Evolutionary conservation across 2,329 filamentous ascomycete species (phyloP).

Genomic region (Fusarium domesticum): DNA sequence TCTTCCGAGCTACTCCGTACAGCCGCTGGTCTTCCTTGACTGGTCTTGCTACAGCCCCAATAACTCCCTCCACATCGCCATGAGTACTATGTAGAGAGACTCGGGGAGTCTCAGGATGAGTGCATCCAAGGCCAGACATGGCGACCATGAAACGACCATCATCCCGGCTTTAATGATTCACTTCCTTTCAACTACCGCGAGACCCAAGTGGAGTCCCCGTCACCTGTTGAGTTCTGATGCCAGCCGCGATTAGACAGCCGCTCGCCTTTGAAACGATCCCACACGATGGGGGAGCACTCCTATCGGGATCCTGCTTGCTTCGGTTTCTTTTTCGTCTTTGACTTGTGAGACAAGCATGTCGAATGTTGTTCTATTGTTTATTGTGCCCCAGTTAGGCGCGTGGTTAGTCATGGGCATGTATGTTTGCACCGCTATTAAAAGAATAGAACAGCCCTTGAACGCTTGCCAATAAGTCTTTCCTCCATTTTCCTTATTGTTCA

Average conservation of each 20-base stretch:
- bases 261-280: constrained; percentile 10
- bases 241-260: neutral
- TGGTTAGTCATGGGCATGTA: constrained; percentile 10
- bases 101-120: constrained; percentile 7
- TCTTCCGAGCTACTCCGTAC: constrained; percentile 25
- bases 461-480: constrained; percentile 12
- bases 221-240: constrained; percentile 3
- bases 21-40: constrained; percentile 20
- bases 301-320: constrained; percentile 4
- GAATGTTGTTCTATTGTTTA: constrained; percentile 7
- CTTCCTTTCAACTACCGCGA: constrained; percentile 1
- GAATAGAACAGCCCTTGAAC: constrained; percentile 21
- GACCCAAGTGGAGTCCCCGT: constrained; percentile 13
- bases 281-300: constrained; percentile 8
- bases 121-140: constrained; percentile 19
- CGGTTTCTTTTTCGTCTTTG: constrained; percentile 9
- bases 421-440: constrained; percentile 24
- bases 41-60: constrained; percentile 16
- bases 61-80: constrained; percentile 6
- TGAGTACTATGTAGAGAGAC: constrained; percentile 12
- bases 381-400: constrained; percentile 9
- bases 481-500: constrained; percentile 19
- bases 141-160: constrained; percentile 26
- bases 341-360: constrained; percentile 10
- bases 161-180: constrained; percentile 11